Evolutionary conservation across 768 basidiomycete genomes (phyloP).

Genomic region (Mycena crocata): DNA sequence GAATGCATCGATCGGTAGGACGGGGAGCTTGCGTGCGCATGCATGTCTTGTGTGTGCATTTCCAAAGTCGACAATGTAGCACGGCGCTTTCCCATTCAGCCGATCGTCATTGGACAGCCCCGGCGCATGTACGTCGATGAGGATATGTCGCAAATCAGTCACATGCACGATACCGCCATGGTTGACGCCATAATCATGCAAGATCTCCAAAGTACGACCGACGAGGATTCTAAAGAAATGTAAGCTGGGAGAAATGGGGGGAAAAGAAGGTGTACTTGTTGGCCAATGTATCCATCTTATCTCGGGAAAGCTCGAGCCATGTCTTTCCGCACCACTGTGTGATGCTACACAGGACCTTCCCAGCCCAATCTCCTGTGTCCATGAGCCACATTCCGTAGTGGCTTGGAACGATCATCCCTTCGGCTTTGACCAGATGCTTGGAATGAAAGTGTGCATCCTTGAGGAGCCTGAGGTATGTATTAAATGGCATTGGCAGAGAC

Average conservation of each 20-base stretch:
- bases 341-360: slow-evolving; percentile 15
- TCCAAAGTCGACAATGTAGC: slow-evolving; percentile 22
- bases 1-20: not conserved
- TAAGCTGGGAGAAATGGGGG: too few relatives aligned
- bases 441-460: slow-evolving; percentile 11
- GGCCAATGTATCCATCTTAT: slow-evolving; percentile 6
- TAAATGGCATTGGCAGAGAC: not conserved
- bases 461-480: not conserved
- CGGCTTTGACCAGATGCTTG: not conserved
- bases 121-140: not conserved
- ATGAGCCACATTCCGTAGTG: slow-evolving; percentile 26
- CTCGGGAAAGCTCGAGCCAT: slow-evolving; percentile 1
- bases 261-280: slow-evolving; percentile 11
- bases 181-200: slow-evolving; percentile 13
- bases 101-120: not conserved
- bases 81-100: slow-evolving; percentile 1
- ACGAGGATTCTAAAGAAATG: not conserved
- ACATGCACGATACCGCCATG: not conserved
- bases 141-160: not conserved
- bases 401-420: not conserved
- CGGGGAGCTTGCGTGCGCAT: slow-evolving; percentile 11
- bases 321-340: slow-evolving; percentile 13
- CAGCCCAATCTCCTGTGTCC: slow-evolving; percentile 24
- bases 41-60: not conserved
- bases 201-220: slow-evolving; percentile 8